Base-by-base conservation (phyloP, 2,329 filamentous ascomycete genomes). In the Penicillium sp. region DNA sequence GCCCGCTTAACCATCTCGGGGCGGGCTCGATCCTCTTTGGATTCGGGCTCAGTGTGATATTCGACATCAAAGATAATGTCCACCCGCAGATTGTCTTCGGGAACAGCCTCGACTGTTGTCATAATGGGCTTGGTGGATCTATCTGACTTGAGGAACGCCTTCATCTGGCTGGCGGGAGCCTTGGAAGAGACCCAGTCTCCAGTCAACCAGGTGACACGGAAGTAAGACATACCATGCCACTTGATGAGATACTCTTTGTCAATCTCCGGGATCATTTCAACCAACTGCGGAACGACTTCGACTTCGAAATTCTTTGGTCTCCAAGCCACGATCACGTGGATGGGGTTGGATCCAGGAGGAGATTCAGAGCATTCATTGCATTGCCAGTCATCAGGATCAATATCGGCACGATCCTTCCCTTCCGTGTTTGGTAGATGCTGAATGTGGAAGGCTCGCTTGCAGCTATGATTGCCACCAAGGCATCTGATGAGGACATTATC, bases 161-260 rank as follows among this genome's bases (percentile, higher is more conserved):
- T 80, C 15, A 88, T 82, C 82, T 94, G 0, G 66, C 51, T 3
- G 69, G 70, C 60, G 12, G 77, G 71, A 15, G 80, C 79, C 9
- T 85, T 76, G 6, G 89, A 88, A 75, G 81, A 91, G 1, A 95
- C 78, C 93, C 93, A 98, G 15, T 85, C 77, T 12, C 91, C 93
- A 9, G 88, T 82, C 77, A 88, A 86, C 93, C 94, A 98, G 6
- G 75, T 77, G 46, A 87, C 88, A 56, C 87, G 84, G 55, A 83
- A 85, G 62, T 96, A 94, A 0, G 91, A 95, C 49, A 80, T 77
- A 0, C 76, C 75, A 39, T 85, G 82, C 88, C 90, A 97, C 64
- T 93, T 95, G 59, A 98, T 72, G 2, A 98, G 78, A 62, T 97
- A 98, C 58, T 96, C 88, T 57, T 90, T 90, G n/a, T 86, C 76